Percentiles rank a stretch among this genome's conserved stretches.
Evolutionary conservation across 371 early-diverging fungal genomes (phyloP).

Genomic region (Chytridium lagenaria): DNA sequence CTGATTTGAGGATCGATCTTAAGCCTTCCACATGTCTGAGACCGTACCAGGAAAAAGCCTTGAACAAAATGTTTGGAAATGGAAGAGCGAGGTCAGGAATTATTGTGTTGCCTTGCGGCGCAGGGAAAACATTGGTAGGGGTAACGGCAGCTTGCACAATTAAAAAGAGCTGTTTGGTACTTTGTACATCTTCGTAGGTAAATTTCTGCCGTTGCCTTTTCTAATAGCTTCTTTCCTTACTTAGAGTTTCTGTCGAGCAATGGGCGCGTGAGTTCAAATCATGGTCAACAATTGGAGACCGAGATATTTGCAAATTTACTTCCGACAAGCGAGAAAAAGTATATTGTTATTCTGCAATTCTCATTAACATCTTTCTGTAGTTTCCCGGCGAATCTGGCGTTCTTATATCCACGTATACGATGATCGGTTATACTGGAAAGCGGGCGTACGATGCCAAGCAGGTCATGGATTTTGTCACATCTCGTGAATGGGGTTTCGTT

Average conservation of each 20-base stretch:
- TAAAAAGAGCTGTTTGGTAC: slow-evolving; percentile 94
- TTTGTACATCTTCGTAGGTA: slow-evolving; percentile 87
- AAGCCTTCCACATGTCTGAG: slow-evolving; percentile 96
- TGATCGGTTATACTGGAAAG: slow-evolving; percentile 96
- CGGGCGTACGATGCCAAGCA: slow-evolving; percentile 95
- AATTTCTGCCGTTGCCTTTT: slow-evolving; percentile 38
- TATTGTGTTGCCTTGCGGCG: slow-evolving; percentile 99
- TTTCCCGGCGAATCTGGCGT: slow-evolving; percentile 89
- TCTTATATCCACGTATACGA: slow-evolving; percentile 97
- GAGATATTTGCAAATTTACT: slow-evolving; percentile 96
- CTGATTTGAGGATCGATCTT: slow-evolving; percentile 93
- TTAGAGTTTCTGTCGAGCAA: slow-evolving; percentile 95
- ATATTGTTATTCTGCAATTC: slow-evolving; percentile 21
- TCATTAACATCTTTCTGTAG: slow-evolving; percentile 24
- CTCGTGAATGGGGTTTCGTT: slow-evolving; percentile 98
- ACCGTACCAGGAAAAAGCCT: slow-evolving; percentile 98
- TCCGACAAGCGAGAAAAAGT: slow-evolving; percentile 93
- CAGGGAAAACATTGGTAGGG: slow-evolving; percentile 99
- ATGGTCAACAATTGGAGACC: slow-evolving; percentile 94
- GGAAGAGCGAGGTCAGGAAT: slow-evolving; percentile 98
- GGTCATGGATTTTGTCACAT: slow-evolving; percentile 94
- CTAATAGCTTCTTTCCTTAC: slow-evolving; percentile 9
- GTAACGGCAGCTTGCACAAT: slow-evolving; percentile 99
- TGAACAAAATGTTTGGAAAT: slow-evolving; percentile 99
- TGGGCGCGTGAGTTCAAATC: slow-evolving; percentile 97